A percentile compares a stretch with the other conserved stretches of the same genome.
phyloP scores from a whole-genome alignment of 768 basidiomycete genomes.

The Nidularia pulvinata region DNA sequence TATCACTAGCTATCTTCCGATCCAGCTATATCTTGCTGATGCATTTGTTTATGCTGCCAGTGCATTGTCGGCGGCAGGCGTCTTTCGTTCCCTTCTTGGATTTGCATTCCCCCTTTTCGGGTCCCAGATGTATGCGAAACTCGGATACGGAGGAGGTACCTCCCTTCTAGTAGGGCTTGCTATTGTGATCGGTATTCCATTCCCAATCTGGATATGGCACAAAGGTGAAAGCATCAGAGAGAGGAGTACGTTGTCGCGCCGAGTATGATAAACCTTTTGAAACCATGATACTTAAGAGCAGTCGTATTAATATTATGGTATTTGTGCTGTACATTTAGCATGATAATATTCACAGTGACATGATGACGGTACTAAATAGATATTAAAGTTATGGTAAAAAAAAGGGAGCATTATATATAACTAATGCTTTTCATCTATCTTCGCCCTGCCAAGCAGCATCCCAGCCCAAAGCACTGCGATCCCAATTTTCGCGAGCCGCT shows the following conservation, averaged over 20 bases:
- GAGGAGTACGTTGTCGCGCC: constrained; percentile 20
- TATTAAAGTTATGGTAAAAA: no score
- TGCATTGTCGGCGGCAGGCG: constrained; percentile 65
- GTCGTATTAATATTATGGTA: not conserved
- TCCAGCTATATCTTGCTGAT: constrained; percentile 72
- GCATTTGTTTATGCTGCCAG: constrained; percentile 72
- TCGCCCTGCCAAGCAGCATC: constrained; percentile 52
- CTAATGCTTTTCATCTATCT: constrained; percentile 8
- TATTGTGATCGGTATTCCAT: constrained; percentile 66
- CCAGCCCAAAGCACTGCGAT: constrained; percentile 58
- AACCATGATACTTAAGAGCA: not conserved
- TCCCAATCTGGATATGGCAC: constrained; percentile 74
- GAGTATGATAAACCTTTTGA: not conserved
- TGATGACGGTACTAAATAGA: no score
- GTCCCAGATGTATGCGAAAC: constrained; percentile 56
- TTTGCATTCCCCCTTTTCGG: constrained; percentile 51
- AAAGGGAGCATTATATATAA: no score
- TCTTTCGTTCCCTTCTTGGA: constrained; percentile 45
- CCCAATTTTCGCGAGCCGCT: constrained; percentile 44
- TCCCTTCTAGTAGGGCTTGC: constrained; percentile 61
- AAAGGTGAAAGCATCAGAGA: constrained; percentile 57
- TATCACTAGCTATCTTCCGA: constrained; percentile 39
- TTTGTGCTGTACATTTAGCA: not conserved
- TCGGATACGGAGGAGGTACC: constrained; percentile 73
- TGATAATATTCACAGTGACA: no score